Base-by-base conservation (phyloP, 2,329 filamentous ascomycete species). In the Phialocephala subalpina region DNA sequence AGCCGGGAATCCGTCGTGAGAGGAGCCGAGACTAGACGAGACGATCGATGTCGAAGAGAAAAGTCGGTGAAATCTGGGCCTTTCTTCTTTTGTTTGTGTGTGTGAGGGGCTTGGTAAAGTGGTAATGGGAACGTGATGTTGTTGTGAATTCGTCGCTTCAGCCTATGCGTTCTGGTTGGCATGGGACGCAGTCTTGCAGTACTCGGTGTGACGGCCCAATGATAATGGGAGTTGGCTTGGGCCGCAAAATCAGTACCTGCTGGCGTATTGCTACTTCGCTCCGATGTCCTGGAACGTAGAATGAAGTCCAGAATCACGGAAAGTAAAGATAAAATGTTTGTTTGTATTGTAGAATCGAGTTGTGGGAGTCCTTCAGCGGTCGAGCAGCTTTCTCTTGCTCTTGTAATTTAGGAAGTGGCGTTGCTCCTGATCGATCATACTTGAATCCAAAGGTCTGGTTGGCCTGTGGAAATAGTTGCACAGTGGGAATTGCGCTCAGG, bases 321-420 rank as follows among this genome's bases (percentile, higher is more conserved):
- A 33, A 33, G 9, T 33, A 33, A 33, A 33, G 29, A 33, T 33
- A 33, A 33, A 33, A 33, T n/a, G n/a, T n/a, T n/a, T n/a, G n/a
- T n/a, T n/a, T n/a, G n/a, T n/a, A 33, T 33, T 4, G 29, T 33
- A 9, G 29, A 25, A 25, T 49, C 18, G 25, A 14, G 49, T 49
- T 20, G 20, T 3, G 49, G 25, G 11, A 11, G 36, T 14, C 20
- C 55, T 57, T 57, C 55, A 57, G 33, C 55, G 55, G 55, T 38
- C 33, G 29, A 20, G 55, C n/a, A 57, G 33, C 45, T 52, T 61
- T 61, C 59, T 38, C 47, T 33, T 61, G 20, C n/a, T 61, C n/a
- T 55, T 53, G 47, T 61, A 22, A 47, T 49, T 27, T n/a, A 59
- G 20, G 57, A 52, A 47, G 58, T 49, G 58, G 42, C 58, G 45